Evolutionary conservation across 768 basidiomycete species (phyloP).

Genomic region (Daedalea quercina): DNA sequence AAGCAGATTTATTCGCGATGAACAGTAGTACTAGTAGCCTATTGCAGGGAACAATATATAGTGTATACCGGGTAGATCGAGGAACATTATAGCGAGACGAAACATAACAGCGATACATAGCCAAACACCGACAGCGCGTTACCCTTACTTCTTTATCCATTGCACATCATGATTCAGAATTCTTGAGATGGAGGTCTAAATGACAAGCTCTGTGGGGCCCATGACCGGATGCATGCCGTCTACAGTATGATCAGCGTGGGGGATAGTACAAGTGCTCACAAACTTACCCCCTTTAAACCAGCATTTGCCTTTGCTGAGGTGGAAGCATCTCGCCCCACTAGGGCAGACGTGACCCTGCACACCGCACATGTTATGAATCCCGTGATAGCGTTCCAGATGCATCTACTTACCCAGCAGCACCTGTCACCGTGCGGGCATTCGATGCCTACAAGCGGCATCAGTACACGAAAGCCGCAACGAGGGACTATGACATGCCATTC

Average conservation of each 20-base stretch:
- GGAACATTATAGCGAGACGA: not conserved
- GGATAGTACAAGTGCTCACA: not conserved
- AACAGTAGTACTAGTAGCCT: not conserved
- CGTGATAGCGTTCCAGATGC: not conserved
- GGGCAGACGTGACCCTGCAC: slow-evolving; percentile 65
- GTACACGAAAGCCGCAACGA: not conserved
- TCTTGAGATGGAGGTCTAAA: not conserved
- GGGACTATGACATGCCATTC: slow-evolving; percentile 41
- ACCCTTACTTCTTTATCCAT: not conserved
- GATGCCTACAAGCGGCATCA: slow-evolving; percentile 38
- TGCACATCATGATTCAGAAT: not conserved
- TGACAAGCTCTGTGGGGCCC: not conserved
- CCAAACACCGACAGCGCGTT: not conserved
- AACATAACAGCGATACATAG: not conserved
- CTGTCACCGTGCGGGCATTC: slow-evolving; percentile 68
- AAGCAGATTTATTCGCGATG: not conserved
- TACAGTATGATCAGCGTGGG: slow-evolving; percentile 7
- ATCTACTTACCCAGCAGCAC: slow-evolving; percentile 55
- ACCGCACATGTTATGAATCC: not conserved
- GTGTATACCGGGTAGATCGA: not conserved
- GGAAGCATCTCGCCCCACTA: slow-evolving; percentile 49
- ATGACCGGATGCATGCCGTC: slow-evolving; percentile 34
- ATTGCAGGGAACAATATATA: not conserved
- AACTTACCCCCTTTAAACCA: slow-evolving; percentile 75
- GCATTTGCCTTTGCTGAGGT: slow-evolving; percentile 74